phyloP scores from a whole-genome alignment of 2,329 filamentous ascomycete genomes.

The Alternaria ventricosa region DNA sequence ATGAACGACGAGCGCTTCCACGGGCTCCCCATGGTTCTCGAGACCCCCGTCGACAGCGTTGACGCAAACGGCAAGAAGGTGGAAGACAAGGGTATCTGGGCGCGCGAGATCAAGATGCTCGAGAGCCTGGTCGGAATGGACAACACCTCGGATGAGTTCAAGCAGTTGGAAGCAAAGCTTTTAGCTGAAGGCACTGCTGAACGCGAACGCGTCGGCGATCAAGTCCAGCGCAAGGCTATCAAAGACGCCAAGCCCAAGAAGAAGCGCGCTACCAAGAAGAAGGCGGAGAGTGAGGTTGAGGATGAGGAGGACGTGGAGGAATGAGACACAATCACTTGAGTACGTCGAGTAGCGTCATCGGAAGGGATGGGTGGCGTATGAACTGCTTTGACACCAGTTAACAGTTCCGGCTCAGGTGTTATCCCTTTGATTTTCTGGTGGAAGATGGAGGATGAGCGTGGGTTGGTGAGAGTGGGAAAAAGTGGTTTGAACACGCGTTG shows the following conservation, averaged over 20 bases:
- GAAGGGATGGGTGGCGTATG: neutral
- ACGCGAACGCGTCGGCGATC: slow-evolving; percentile 75
- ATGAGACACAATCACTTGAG: slow-evolving; percentile 1
- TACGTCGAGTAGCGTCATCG: neutral
- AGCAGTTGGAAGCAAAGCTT: slow-evolving; percentile 67
- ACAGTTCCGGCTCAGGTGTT: neutral
- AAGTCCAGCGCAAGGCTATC: slow-evolving; percentile 58
- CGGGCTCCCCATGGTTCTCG: slow-evolving; percentile 86
- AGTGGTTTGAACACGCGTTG: neutral
- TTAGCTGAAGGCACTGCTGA: slow-evolving; percentile 73
- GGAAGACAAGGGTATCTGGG: slow-evolving; percentile 87
- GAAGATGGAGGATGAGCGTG: neutral
- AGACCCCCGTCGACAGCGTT: slow-evolving; percentile 87
- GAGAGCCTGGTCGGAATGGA: slow-evolving; percentile 89
- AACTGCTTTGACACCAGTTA: neutral
- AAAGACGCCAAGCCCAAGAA: slow-evolving; percentile 29
- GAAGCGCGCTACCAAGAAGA: slow-evolving; percentile 22
- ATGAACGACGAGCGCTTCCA: slow-evolving; percentile 82
- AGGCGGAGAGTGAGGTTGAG: slow-evolving; percentile 26
- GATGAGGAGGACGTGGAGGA: slow-evolving; percentile 24
- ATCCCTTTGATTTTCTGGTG: neutral
- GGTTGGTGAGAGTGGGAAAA: neutral
- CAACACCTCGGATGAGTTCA: slow-evolving; percentile 74
- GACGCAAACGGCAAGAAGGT: slow-evolving; percentile 67
- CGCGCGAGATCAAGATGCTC: slow-evolving; percentile 90